These are phyloP conservation scores for Fraxinus greggii DNA, from an alignment of 305 asterid genomes.

Conservation along the genomic window DNA sequence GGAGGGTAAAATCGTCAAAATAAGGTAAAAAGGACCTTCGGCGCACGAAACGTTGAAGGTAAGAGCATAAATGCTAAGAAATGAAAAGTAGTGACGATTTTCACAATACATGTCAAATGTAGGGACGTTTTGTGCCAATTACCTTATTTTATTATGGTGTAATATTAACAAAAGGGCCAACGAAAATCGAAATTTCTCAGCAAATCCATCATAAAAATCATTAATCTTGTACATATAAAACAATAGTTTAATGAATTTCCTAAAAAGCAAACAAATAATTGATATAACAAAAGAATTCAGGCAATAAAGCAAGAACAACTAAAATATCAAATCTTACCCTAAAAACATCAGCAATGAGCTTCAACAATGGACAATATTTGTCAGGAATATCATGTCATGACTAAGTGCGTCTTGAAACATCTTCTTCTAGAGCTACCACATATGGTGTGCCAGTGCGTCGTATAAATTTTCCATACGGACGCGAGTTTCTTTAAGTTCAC, in stretches of 20 bases:
- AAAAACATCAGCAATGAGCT: not conserved
- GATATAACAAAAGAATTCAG: not conserved
- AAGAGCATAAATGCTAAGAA: too few relatives aligned
- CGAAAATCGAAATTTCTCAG: not conserved
- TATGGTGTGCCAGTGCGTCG: not conserved
- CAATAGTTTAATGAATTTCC: not conserved
- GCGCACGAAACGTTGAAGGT: too few relatives aligned
- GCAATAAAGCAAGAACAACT: not conserved
- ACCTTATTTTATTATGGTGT: not conserved
- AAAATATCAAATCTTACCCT: not conserved
- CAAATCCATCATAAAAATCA: not conserved
- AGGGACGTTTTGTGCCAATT: too few relatives aligned
- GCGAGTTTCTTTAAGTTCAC: not conserved
- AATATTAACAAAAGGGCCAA: not conserved
- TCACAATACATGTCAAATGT: too few relatives aligned
- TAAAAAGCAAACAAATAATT: not conserved
- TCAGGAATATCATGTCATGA: not conserved
- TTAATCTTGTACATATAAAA: not conserved
- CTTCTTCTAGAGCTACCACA: not conserved
- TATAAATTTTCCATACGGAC: not conserved
- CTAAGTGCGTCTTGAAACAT: not conserved
- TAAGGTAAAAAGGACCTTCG: too few relatives aligned
- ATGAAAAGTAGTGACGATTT: too few relatives aligned
- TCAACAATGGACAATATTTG: not conserved
- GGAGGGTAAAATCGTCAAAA: too few relatives aligned